These are phyloP conservation scores for Gossypium rotundifolium DNA, from an alignment of 345 rosid genomes.

Conservation along the genomic window DNA sequence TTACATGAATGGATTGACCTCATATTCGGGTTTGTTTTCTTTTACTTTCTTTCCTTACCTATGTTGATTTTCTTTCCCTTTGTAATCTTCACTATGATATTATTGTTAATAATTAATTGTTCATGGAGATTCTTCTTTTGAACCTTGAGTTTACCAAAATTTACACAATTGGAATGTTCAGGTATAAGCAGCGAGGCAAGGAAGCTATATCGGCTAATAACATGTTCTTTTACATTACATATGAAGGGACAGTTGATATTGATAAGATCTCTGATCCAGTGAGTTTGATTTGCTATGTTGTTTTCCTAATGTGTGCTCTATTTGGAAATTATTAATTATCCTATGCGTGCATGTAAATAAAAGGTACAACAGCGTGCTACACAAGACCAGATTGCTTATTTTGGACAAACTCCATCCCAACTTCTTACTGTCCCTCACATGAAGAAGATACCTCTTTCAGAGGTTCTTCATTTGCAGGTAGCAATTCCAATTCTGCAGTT, in stretches of 20 bases:
- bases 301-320: slow-evolving; percentile 1
- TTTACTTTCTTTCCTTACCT: neutral
- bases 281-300: slow-evolving; percentile 26
- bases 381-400: slow-evolving; percentile 98
- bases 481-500: too few relatives aligned
- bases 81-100: neutral
- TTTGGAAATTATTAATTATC: slow-evolving; percentile 14
- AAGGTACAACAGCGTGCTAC: slow-evolving; percentile 90
- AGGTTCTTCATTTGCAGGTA: slow-evolving; percentile 92
- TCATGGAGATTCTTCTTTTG: neutral
- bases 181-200: slow-evolving; percentile 96
- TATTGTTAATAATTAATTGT: neutral
- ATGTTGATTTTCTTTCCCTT: neutral
- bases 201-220: slow-evolving; percentile 93
- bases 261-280: slow-evolving; percentile 89
- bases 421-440: slow-evolving; percentile 80
- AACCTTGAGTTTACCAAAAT: neutral
- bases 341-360: slow-evolving; percentile 15
- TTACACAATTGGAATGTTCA: slow-evolving; percentile 26
- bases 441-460: slow-evolving; percentile 72
- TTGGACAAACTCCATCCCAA: slow-evolving; percentile 99
- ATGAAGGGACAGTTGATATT: slow-evolving; percentile 90
- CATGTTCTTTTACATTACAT: slow-evolving; percentile 94
- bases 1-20: slow-evolving; percentile 99
- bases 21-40: slow-evolving; percentile 69